Base-by-base conservation (phyloP, 2,329 filamentous ascomycete genomes). In the Phialocephala sp. region DNA sequence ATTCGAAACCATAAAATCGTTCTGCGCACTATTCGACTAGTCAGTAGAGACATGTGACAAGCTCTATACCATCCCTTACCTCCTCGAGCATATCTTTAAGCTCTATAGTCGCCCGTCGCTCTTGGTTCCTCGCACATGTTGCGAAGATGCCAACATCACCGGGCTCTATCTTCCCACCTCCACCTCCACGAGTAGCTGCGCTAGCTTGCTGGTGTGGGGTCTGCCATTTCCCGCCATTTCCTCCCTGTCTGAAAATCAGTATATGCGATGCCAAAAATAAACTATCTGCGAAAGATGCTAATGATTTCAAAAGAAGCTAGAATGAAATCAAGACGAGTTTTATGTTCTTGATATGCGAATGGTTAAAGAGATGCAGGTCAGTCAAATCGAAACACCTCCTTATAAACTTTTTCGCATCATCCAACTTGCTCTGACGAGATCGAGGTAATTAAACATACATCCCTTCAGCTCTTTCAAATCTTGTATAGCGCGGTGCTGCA, bases 131-230 rank as follows among this genome's bases (percentile, higher is more conserved):
- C 60, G 89, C 87, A 75, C 90, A 94, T 0, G 91, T 93, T 35
- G 89, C 89, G 90, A 91, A 94, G 65, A 94, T 88, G 5, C 91
- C 91, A 60, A 84, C 81, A 73, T 93, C 90, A 5, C 91, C 90
- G 5, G 89, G 81, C 71, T 91, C 86, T 57, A 93, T 78, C 14
- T 77, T 81, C 47, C 81, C 82, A 41, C 60, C 69, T 78, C 81
- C 82, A 41, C 60, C 69, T 78, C 79, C 79, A 15, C 77, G 78
- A 59, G 79, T 76, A 22, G 79, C 79, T 52, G 80, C 70, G 73
- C 84, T 88, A 39, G 79, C 78, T 72, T 83, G 81, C 55, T 89
- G 86, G 66, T 87, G 83, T 15, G 87, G 80, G 32, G 87, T 89
- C 73, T 84, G 83, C 87, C 87, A 90, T 74, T 82, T 86, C 12